Evolutionary conservation across 495 filamentous ascomycete genomes (phyloP), one percentile per base, ranked within the genome.

Genomic region (Cercophora scortea): DNA sequence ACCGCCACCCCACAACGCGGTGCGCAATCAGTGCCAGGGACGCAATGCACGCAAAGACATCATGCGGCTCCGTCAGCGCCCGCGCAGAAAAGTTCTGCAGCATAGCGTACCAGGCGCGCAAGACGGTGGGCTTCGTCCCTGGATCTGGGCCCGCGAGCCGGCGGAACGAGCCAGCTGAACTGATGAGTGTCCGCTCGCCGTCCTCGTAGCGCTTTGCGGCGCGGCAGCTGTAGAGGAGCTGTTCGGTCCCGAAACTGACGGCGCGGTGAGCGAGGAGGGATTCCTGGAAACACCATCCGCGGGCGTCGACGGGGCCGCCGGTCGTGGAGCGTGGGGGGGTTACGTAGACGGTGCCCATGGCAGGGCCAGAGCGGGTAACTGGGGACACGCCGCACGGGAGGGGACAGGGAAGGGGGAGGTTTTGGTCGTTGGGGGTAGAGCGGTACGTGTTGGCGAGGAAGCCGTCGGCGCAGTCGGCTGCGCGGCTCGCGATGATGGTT

Each of bases 371-470:
- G 4, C 13, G 10, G 1, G 6, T 45, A 0, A 17, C 32, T 0
- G 4, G 50, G 17, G 47, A 4, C 0, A 36, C 36, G 2, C 50
- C 50, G 13, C 11, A 18, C 16, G 17, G 15, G 17, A 52, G 18
- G 4, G 50, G 50, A 0, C 46, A 25, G 1, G 50, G 42, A 3
- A 8, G 4, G 41, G 17, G 41, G 3, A n/a, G 7, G 40, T 42
- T 13, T 8, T 6, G 41, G 10, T n/a, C 3, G 2, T 43, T 2
- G 25, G 25, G 5, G 2, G 25, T 5, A 2, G 25, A 2, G 25
- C 25, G 25, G 25, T 25, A 25, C 3, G 3, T 38, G 36, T 38
- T 38, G 36, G 36, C 10, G 36, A 65, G 73, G 52, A 38, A 36
- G 4, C 46, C 46, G 12, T 25, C 35, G 16, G 32, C 16, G 34